These are phyloP conservation scores for Asterophora lycoperdoides DNA, from an alignment of 768 basidiomycete genomes.

Conservation along the genomic window DNA sequence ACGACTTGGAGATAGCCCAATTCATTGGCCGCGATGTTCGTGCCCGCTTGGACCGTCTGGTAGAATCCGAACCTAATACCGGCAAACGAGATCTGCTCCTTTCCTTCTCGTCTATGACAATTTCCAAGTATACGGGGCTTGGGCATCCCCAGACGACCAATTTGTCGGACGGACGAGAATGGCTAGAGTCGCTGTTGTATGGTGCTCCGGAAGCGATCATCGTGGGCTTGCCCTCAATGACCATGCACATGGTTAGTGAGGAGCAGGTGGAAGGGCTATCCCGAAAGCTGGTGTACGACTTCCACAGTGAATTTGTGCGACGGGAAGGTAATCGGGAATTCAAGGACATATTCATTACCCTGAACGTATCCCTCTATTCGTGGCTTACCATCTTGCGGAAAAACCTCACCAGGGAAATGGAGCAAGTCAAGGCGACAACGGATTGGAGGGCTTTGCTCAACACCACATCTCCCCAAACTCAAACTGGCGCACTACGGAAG, in stretches of 20 bases:
- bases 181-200: constrained; percentile 59
- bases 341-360: constrained; percentile 80
- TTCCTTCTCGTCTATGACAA: constrained; percentile 71
- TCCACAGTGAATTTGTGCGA: constrained; percentile 64
- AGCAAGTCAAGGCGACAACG: constrained; percentile 59
- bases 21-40: constrained; percentile 64
- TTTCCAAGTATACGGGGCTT: constrained; percentile 67
- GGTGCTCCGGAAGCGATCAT: constrained; percentile 68
- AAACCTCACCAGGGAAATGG: constrained; percentile 72
- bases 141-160: constrained; percentile 42
- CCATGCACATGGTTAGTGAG: constrained; percentile 74
- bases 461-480: constrained; percentile 23
- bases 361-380: constrained; percentile 78
- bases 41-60: constrained; percentile 65
- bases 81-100: constrained; percentile 63
- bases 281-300: constrained; percentile 58
- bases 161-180: constrained; percentile 43
- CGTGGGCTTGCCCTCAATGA: constrained; percentile 78
- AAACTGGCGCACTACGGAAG: constrained; percentile 28
- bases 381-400: constrained; percentile 79
- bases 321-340: constrained; percentile 47
- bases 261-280: constrained; percentile 41
- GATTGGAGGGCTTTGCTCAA: constrained; percentile 44
- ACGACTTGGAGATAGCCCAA: constrained; percentile 72
- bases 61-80: constrained; percentile 45